Evolutionary conservation across 371 early-diverging fungal species (phyloP).

Genomic region (Mortierella sp.): DNA sequence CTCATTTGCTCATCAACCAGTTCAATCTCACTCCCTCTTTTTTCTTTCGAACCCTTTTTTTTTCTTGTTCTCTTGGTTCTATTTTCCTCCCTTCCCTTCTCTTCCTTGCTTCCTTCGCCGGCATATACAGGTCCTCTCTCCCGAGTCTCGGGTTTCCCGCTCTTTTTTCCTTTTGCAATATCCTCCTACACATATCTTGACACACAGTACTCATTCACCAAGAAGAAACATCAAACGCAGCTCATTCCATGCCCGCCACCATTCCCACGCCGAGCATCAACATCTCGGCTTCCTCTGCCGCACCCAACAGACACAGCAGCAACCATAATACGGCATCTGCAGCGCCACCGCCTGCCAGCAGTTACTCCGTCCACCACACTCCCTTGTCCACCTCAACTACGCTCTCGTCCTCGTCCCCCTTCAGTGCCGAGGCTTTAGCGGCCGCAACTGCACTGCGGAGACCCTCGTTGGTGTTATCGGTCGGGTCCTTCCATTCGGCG

Average conservation of each 20-base stretch:
- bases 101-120: not conserved
- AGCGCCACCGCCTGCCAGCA: constrained; percentile 5
- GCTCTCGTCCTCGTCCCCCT: constrained; percentile 33
- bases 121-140: no score
- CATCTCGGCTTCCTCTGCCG: constrained; percentile 27
- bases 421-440: constrained; percentile 43
- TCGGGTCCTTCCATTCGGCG: constrained; percentile 52
- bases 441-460: constrained; percentile 44
- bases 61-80: constrained; percentile 2
- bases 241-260: constrained; percentile 41
- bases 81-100: constrained; percentile 1
- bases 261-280: constrained; percentile 52
- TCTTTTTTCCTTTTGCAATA: not conserved
- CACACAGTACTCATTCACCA: no score
- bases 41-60: not conserved
- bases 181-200: not conserved
- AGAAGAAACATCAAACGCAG: no score
- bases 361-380: constrained; percentile 1
- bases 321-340: not conserved
- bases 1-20: no score
- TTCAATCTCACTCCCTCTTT: no score
- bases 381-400: constrained; percentile 30
- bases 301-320: constrained; percentile 1
- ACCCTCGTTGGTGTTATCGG: constrained; percentile 48
- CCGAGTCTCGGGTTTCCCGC: constrained; percentile 4